A percentile compares a stretch with the other conserved stretches of the same genome.
Conservation (phyloP, 1,284 basidiomycete genomes). For the Apiotrichum porosum region DNA sequence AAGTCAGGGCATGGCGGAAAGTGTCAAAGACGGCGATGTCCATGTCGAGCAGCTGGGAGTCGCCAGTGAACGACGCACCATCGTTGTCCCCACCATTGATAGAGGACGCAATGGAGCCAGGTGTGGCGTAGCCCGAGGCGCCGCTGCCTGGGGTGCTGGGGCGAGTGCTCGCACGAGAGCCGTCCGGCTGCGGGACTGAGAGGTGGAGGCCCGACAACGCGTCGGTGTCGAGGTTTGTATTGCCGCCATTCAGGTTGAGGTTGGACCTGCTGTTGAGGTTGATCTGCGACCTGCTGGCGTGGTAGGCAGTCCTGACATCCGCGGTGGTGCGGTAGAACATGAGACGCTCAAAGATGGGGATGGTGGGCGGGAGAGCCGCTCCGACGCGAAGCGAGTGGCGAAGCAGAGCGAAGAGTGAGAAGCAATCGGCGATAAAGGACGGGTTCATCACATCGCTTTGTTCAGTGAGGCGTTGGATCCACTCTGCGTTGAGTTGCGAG, state of each 20-base stretch:
- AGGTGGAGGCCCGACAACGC: neutral
- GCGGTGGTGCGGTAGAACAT: constrained; percentile 21
- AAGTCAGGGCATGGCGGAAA: constrained; percentile 16
- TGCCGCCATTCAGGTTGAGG: too few species aligned
- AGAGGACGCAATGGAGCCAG: too few species aligned
- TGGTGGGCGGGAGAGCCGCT: constrained; percentile 36
- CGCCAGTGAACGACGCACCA: too few species aligned
- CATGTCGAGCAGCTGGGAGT: neutral
- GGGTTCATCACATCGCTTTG: constrained; percentile 36
- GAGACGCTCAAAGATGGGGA: constrained; percentile 44
- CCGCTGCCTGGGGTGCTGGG: too few species aligned
- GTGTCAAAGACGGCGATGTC: constrained; percentile 3
- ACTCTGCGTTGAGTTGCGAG: constrained; percentile 28
- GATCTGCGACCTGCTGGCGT: too few species aligned
- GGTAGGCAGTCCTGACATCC: neutral
- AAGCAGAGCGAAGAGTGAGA: constrained; percentile 39
- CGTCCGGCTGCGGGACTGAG: too few species aligned
- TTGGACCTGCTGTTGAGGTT: too few species aligned
- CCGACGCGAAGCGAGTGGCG: constrained; percentile 35
- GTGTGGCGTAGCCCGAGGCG: too few species aligned
- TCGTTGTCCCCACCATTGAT: too few species aligned
- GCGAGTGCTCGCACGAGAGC: too few species aligned
- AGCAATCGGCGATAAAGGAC: constrained; percentile 41
- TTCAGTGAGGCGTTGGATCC: constrained; percentile 26
- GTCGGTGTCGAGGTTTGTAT: neutral